Base-by-base conservation (phyloP, 2,329 filamentous ascomycete genomes). In the Clarireedia monteithiana region DNA sequence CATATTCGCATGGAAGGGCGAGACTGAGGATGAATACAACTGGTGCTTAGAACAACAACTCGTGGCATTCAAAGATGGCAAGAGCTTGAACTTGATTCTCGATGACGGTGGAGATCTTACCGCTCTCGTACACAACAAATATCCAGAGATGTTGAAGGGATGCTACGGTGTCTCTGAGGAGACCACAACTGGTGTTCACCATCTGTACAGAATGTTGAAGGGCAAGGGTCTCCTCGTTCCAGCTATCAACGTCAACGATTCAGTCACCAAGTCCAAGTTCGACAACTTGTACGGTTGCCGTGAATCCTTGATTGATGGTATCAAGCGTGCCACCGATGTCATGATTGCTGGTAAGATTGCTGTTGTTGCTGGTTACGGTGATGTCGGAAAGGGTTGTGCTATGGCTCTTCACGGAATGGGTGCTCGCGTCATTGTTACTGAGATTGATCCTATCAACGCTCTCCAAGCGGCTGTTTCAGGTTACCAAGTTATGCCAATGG, bases 21-120 rank as follows among this genome's bases (percentile, higher is more conserved):
- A 99, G 89, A 96, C 92, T 68, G 94, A 99, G 79, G 94, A 97
- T 80, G 94, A 97, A 82, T 99, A 97, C 85, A 84, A 95, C 77
- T 97, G 94, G 94, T 99, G 94, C 78, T 81, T 97, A 71, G 92
- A 97, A 83, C 94, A 99, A 84, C 94, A 97, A 82, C 87, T 99
- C 70, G 75, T 81, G 64, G 87, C 94, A 73, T 99, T 99, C 88
- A 95, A 96, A 80, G 91, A 95, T 71, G 87, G 84, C 83, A 86
- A 95, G 84, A 86, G 86, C 76, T 87, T 99, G 69, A 99, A 99
- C 87, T 82, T 99, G 72, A 97, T 99, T 77, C 91, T 99, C 70
- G 92, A 99, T 72, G 92, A 99, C 72, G 92, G 92, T 77, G 94
- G 92, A 82, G 92, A 97, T 75, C 82, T 99, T 68, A 99, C 92